phyloP scores from a whole-genome alignment of 345 rosid species.

The Citrus australasica region DNA sequence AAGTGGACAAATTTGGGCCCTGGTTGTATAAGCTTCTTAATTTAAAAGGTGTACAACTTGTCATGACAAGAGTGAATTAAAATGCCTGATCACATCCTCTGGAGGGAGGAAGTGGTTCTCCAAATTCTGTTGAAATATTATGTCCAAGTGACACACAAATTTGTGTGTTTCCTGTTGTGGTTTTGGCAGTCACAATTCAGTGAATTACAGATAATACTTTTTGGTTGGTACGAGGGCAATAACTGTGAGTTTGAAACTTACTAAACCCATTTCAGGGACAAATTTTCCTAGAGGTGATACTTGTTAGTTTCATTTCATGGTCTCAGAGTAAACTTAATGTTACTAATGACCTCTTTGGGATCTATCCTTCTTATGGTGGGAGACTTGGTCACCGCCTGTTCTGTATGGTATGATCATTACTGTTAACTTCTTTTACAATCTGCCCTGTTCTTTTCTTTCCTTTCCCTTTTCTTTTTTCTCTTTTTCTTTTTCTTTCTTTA shows the following conservation, averaged over 20 bases:
- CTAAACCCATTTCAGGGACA: not conserved
- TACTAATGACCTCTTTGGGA: not conserved
- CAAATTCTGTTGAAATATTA: not conserved
- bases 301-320: not conserved
- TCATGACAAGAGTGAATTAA: not conserved
- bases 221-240: not conserved
- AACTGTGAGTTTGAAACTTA: not conserved
- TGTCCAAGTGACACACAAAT: not conserved
- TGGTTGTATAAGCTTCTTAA: not conserved
- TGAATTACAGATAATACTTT: not conserved
- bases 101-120: not conserved
- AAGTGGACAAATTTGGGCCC: not conserved
- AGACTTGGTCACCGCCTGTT: not conserved
- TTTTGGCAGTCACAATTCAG: not conserved
- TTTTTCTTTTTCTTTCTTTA: not conserved
- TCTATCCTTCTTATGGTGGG: not conserved
- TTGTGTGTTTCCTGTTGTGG: not conserved
- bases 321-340: not conserved
- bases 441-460: not conserved
- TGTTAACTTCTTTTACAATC: not conserved
- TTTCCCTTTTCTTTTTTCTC: not conserved
- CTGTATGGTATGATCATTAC: not conserved
- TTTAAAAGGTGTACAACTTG: not conserved
- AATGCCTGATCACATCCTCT: not conserved
- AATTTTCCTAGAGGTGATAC: not conserved